Percentiles rank a stretch among this genome's conserved stretches.
Conservation (phyloP, 257 asterid genomes). For the Solanum tarapatanum region DNA sequence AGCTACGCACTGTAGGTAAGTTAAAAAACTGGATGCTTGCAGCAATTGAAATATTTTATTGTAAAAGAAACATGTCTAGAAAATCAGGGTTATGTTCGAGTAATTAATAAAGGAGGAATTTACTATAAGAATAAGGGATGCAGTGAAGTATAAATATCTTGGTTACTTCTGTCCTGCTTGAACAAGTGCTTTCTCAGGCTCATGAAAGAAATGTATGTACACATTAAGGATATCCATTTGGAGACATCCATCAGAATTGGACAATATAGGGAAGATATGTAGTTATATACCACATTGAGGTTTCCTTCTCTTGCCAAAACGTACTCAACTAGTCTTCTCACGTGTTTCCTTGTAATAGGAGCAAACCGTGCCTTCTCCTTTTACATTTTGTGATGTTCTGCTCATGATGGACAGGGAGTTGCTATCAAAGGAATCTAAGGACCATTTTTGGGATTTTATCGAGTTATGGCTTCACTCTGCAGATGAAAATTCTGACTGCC, state of each 20-base stretch:
- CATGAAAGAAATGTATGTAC: neutral
- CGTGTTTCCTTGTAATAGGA: neutral
- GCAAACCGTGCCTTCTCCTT: neutral
- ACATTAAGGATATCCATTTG: neutral
- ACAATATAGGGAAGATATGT: neutral
- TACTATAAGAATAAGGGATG: neutral
- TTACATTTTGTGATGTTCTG: neutral
- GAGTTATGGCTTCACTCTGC: constrained; percentile 62
- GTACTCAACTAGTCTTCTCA: neutral
- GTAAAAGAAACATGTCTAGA: neutral
- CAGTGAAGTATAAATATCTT: neutral
- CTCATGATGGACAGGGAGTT: constrained; percentile 60
- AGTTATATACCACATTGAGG: neutral
- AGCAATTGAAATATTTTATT: neutral
- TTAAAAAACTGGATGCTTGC: neutral
- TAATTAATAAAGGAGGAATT: neutral
- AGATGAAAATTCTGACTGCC: constrained; percentile 37
- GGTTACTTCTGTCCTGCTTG: neutral
- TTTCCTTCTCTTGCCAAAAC: neutral
- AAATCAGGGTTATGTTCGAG: neutral
- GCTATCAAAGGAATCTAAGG: constrained; percentile 84
- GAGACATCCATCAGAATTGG: neutral
- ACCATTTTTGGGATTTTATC: constrained; percentile 75
- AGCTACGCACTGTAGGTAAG: neutral
- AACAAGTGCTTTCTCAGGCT: neutral